These are phyloP conservation scores for Exsudoporus frostii DNA, from an alignment of 768 basidiomycete genomes.

Conservation along the genomic window DNA sequence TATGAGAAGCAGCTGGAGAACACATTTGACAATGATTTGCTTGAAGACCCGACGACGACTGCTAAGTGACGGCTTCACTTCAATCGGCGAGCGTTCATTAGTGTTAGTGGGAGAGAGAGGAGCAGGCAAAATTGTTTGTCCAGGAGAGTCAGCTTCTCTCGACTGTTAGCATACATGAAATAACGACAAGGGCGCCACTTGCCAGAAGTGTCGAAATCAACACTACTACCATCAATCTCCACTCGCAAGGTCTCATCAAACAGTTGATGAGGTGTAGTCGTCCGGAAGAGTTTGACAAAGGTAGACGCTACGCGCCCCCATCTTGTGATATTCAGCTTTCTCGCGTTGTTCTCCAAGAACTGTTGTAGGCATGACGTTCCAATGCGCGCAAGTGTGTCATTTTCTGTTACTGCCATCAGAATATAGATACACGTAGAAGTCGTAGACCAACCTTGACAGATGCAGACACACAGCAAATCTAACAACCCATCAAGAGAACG, in stretches of 20 bases:
- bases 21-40: slow-evolving; percentile 99
- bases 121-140: slow-evolving; percentile 74
- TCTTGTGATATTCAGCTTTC: slow-evolving; percentile 73
- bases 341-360: slow-evolving; percentile 87
- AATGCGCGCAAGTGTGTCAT: slow-evolving; percentile 95
- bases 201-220: slow-evolving; percentile 53
- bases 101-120: slow-evolving; percentile 77
- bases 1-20: slow-evolving; percentile 91
- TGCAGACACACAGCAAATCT: slow-evolving; percentile 92
- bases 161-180: slow-evolving; percentile 8
- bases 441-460: slow-evolving; percentile 80
- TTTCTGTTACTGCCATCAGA: slow-evolving; percentile 55
- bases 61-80: slow-evolving; percentile 51
- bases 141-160: slow-evolving; percentile 47
- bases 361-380: slow-evolving; percentile 98
- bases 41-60: slow-evolving; percentile 89
- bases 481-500: slow-evolving; percentile 90
- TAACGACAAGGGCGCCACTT: not conserved
- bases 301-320: slow-evolving; percentile 94
- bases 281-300: slow-evolving; percentile 94
- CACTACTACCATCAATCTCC: slow-evolving; percentile 62
- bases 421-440: not conserved
- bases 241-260: slow-evolving; percentile 91
- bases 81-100: slow-evolving; percentile 49
- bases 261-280: slow-evolving; percentile 94